These are phyloP conservation scores for Kalaharituber pfeilii DNA, from an alignment of 2,329 filamentous ascomycete species.

Conservation along the genomic window DNA sequence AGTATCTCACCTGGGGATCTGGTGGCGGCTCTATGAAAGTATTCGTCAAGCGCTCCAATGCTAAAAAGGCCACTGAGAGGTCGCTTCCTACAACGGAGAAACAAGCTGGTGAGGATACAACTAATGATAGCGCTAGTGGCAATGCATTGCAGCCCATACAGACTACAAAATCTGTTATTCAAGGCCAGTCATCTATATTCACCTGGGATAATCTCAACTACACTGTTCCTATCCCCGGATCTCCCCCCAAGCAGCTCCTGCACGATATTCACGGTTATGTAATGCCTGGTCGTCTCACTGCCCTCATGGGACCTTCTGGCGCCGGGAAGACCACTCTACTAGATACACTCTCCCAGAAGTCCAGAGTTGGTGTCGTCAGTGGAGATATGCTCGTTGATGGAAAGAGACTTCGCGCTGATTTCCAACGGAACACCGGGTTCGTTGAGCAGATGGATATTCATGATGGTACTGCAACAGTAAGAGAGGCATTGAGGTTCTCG, in stretches of 20 bases:
- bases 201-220: conserved; percentile 57
- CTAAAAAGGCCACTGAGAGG: not conserved
- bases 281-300: conserved; percentile 63
- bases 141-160: conserved; percentile 5
- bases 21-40: conserved; percentile 33
- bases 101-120: not conserved
- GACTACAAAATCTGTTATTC: conserved; percentile 14
- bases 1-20: conserved; percentile 45
- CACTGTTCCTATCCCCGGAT: conserved; percentile 50
- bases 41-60: conserved; percentile 11
- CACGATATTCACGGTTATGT: conserved; percentile 59
- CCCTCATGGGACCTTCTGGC: conserved; percentile 63
- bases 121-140: not conserved
- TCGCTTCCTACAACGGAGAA: not conserved
- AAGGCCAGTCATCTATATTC: conserved; percentile 39
- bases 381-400: conserved; percentile 60
- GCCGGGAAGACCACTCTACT: conserved; percentile 73
- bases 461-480: conserved; percentile 47
- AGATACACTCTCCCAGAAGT: conserved; percentile 58
- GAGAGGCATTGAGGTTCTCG: conserved; percentile 52
- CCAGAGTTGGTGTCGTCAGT: conserved; percentile 45
- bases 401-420: conserved; percentile 40
- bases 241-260: conserved; percentile 43
- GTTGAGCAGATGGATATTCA: conserved; percentile 58
- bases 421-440: conserved; percentile 53